A percentile compares a stretch with the other conserved stretches of the same genome.
Evolutionary conservation across 2,329 filamentous ascomycete genomes (phyloP).

Genomic region (Penicillium polonicum): DNA sequence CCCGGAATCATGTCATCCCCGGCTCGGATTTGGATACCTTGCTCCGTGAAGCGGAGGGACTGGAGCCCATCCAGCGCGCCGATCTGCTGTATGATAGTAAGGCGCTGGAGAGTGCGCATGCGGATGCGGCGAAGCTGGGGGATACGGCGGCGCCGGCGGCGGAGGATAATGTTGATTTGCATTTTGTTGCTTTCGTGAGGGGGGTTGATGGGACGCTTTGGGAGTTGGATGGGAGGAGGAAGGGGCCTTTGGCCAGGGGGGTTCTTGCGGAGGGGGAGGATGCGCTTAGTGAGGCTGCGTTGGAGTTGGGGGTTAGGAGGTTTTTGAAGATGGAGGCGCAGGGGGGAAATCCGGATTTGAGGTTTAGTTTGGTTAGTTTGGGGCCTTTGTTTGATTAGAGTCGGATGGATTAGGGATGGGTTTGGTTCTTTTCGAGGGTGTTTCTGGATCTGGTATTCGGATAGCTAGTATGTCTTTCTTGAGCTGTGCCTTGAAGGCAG

Average conservation of each 20-base stretch:
- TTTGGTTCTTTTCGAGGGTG: neutral
- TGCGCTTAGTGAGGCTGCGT: constrained; percentile 70
- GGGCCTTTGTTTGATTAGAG: constrained; percentile 55
- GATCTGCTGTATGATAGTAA: constrained; percentile 73
- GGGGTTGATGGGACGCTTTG: constrained; percentile 68
- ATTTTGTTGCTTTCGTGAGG: constrained; percentile 95
- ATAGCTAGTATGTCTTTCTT: neutral
- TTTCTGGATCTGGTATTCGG: constrained; percentile 4
- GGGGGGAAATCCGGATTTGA: constrained; percentile 56
- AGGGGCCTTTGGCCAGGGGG: constrained; percentile 70
- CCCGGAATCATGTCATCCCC: constrained; percentile 60
- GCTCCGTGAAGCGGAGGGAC: constrained; percentile 66
- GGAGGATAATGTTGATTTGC: constrained; percentile 80
- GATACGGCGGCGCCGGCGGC: constrained; percentile 77
- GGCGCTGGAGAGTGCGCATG: constrained; percentile 75
- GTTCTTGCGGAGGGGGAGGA: constrained; percentile 62
- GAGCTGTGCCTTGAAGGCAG: neutral
- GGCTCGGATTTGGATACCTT: constrained; percentile 53
- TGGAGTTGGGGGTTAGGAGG: constrained; percentile 65
- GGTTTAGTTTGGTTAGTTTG: constrained; percentile 63
- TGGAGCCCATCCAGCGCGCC: constrained; percentile 66
- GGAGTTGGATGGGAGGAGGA: constrained; percentile 75
- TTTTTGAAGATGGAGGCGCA: constrained; percentile 60
- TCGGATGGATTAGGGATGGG: neutral
- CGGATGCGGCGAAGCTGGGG: constrained; percentile 70